Percentiles rank a stretch among this genome's conserved stretches.
Evolutionary conservation across 139 green algal species (phyloP).

Genomic region (Closterium sp.): DNA sequence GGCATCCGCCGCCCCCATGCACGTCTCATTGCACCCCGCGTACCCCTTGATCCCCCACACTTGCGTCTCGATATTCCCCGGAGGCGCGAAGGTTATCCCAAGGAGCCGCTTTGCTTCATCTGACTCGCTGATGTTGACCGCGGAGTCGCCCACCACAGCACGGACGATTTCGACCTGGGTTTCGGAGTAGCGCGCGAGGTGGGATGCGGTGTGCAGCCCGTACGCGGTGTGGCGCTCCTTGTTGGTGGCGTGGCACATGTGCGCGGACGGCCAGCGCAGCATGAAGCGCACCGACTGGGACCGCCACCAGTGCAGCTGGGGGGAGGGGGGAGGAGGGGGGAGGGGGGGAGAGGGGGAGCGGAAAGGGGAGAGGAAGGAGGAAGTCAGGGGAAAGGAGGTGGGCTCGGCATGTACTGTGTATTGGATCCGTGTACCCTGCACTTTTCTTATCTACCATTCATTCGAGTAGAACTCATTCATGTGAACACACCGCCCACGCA

Average conservation of each 20-base stretch:
- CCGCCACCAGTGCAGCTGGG: constrained; percentile 25
- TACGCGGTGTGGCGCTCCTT: constrained; percentile 13
- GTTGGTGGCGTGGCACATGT: constrained; percentile 22
- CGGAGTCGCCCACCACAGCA: background rate
- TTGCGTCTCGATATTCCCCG: background rate
- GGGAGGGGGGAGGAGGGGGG: background rate
- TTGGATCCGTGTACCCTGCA: background rate
- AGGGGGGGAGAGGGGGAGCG: no score
- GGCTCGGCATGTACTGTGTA: background rate
- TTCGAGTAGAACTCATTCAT: background rate
- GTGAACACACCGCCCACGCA: background rate
- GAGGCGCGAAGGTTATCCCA: background rate
- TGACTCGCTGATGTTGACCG: background rate
- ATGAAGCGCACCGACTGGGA: constrained; percentile 20
- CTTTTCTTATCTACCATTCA: background rate
- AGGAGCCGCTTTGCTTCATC: background rate
- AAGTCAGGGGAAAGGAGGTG: background rate
- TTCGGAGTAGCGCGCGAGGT: background rate
- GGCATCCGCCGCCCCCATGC: background rate
- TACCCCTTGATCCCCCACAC: background rate
- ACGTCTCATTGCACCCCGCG: background rate
- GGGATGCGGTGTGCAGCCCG: background rate
- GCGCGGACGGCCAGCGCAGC: constrained; percentile 12
- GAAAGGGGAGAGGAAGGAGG: background rate
- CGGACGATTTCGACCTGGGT: background rate